Conservation (phyloP, 768 basidiomycete species). For the Podaxis mareebaensis region DNA sequence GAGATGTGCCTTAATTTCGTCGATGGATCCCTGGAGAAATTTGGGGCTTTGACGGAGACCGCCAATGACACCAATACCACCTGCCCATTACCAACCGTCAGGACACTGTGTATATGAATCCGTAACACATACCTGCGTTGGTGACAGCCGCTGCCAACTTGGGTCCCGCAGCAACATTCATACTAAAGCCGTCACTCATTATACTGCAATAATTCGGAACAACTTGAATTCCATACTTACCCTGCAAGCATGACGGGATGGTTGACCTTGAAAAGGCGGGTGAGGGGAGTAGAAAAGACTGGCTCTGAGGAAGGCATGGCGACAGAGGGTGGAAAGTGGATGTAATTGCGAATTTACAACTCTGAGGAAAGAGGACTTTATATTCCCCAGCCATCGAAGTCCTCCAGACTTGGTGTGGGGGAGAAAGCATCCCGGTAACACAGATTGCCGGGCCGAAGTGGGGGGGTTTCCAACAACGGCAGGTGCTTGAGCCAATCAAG, state of each 20-base stretch:
- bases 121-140: slow-evolving; percentile 62
- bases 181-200: slow-evolving; percentile 37
- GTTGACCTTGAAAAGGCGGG: slow-evolving; percentile 72
- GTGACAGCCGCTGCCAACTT: slow-evolving; percentile 87
- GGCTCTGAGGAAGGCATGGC: slow-evolving; percentile 67
- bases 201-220: not conserved
- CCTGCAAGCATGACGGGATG: slow-evolving; percentile 88
- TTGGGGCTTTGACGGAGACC: slow-evolving; percentile 75
- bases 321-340: slow-evolving; percentile 17
- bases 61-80: slow-evolving; percentile 87
- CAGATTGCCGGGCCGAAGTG: not conserved
- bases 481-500: not conserved
- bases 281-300: slow-evolving; percentile 73
- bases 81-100: slow-evolving; percentile 26
- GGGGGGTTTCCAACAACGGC: not conserved
- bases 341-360: not conserved
- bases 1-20: slow-evolving; percentile 73
- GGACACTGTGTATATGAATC: not conserved
- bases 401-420: not conserved
- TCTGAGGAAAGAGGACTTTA: not conserved
- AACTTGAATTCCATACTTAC: slow-evolving; percentile 26
- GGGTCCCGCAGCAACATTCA: slow-evolving; percentile 88
- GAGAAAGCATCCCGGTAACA: not conserved
- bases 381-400: not conserved
- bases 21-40: slow-evolving; percentile 64